Evolutionary conservation across 1,139 yeast genomes (phyloP), one percentile per base, ranked within the genome.

Genomic region (Zygosaccharomyces sapae): DNA sequence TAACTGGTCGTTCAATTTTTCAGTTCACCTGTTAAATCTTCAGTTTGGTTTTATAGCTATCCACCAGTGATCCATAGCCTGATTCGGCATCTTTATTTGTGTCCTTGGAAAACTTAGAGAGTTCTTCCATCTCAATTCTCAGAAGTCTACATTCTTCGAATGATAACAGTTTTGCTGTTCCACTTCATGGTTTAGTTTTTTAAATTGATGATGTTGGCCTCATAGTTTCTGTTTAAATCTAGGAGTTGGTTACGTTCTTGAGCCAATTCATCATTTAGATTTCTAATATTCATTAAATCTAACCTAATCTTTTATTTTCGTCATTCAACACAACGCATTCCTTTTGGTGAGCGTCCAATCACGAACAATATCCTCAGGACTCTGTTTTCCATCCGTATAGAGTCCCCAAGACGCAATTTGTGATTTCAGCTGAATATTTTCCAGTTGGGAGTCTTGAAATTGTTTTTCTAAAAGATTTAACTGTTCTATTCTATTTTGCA

Each of bases 71-170:
- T 5, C 63, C 62, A 10, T 72, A 67, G 34, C 72, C 63, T 20
- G 60, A 22, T 22, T 4, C 66, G 33, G 62, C 69, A 4, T 55
- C 52, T 31, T 48, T 49, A 1, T 49, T 48, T 2, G 47, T 46
- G 30, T 30, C 33, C 29, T 36, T 34, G 39, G 55, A 56, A 25
- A 56, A 41, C 1, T 61, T 48, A 18, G 59, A 45, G 9, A 63
- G 55, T 2, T 60, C 60, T 46, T 74, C 77, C 33, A 72, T 61
- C 58, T 76, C 79, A 30, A 72, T 74, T 52, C 88, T 70, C 47
- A 86, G 67, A 49, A 81, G 74, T 46, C 73, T 77, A 25, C 82
- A 75, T 59, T 86, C 94, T 53, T 79, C 79, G n/a, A 67, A 57
- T n/a, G 81, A 76, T 41, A 84, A 67, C 2, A 70, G 62, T 74